Evolutionary conservation across 2,329 filamentous ascomycete genomes (phyloP), one percentile per base, ranked within the genome.

Genomic region (Parastagonospora avenae): DNA sequence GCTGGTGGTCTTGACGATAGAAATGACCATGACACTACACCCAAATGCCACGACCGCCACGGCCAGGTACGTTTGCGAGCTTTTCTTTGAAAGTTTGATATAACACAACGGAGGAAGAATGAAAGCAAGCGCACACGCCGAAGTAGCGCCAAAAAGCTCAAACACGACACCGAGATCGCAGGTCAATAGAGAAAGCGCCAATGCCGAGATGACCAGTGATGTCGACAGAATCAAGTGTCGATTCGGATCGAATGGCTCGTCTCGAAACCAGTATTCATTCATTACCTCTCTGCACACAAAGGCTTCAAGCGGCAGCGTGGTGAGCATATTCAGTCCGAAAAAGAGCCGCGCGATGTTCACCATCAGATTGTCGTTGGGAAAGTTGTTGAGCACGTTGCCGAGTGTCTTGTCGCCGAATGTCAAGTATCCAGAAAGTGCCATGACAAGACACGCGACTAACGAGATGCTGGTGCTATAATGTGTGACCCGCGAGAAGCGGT

Each of bases 291-390:
- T 86, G 75, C 94, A 99, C 47, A 99, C 94, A 73, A 99, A 99
- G 12, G 92, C 92, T 79, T 99, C 94, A 53, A 99, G 87, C 0
- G 94, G 94, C 31, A 99, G 80, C 1, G 94, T 97, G 11, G 94
- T 97, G 66, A 99, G 85, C 94, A 99, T 99, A 80, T 99, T 99
- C 60, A 99, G 83, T 2, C 94, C 94, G 70, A 99, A 97, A 76
- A 91, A 97, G 43, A 99, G 82, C 46, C 94, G 88, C 16, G 94
- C 94, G 51, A 99, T 82, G 75, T 97, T 97, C 70, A 97, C 92
- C 85, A 97, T 88, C 63, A 88, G 82, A 75, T 96, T 97, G 75
- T 95, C 86, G 15, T 86, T 81, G 1, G 92, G 90, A 70, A 99
- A 97, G 77, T 99, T 99, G 80, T 99, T 99, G 65, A 99, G 86